phyloP scores from a whole-genome alignment of 176 grass and related monocot genomes.

The Hyparrhenia diplandra region DNA sequence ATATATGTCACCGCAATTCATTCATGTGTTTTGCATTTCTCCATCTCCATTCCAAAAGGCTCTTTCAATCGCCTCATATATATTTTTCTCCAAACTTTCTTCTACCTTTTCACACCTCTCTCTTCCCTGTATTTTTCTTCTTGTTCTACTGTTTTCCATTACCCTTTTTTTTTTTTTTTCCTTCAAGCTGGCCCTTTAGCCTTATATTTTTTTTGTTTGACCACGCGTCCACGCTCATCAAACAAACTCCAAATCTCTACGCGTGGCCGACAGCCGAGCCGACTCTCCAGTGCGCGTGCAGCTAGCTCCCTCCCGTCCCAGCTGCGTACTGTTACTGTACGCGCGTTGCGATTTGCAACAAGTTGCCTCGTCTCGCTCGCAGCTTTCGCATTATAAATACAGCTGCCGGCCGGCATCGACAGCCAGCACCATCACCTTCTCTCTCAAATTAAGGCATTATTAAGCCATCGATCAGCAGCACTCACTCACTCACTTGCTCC shows the following conservation, averaged over 20 bases:
- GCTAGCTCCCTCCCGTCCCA: too few relatives aligned
- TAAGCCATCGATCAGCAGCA: neutral
- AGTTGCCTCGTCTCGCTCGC: neutral
- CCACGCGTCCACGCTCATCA: neutral
- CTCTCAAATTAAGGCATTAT: neutral
- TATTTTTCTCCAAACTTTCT: too few relatives aligned
- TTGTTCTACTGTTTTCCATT: too few relatives aligned
- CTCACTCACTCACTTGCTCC: neutral
- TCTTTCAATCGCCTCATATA: too few relatives aligned
- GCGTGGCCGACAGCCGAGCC: neutral
- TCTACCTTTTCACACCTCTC: too few relatives aligned
- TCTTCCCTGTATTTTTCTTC: too few relatives aligned
- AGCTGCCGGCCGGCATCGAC: neutral
- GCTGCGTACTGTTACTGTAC: neutral
- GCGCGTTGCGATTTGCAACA: neutral
- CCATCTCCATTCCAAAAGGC: too few relatives aligned
- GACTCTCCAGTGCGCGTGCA: neutral
- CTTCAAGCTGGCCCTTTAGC: too few relatives aligned
- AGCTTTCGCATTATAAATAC: slow-evolving; percentile 10
- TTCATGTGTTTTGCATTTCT: too few relatives aligned
- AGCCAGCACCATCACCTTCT: neutral
- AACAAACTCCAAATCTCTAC: neutral
- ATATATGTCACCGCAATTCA: too few relatives aligned
- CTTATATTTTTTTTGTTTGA: too few relatives aligned
- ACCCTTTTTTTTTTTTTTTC: too few relatives aligned